phyloP scores from a whole-genome alignment of 257 asterid species.

The Gentiana macrophylla region DNA sequence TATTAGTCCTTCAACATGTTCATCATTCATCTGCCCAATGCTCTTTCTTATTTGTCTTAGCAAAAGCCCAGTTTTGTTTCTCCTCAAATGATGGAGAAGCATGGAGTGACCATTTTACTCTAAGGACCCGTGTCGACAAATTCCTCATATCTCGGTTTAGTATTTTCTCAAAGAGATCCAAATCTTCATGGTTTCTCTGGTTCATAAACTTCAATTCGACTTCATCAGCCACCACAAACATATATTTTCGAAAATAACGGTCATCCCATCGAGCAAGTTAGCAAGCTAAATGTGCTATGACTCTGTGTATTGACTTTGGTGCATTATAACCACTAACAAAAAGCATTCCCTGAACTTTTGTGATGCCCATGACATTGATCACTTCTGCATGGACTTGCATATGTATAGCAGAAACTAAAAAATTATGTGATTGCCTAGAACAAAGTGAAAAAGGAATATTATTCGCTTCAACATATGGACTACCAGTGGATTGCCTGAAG shows the following conservation, averaged over 20 bases:
- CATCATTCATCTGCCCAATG: conserved; percentile 88
- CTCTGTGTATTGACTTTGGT: conserved; percentile 69
- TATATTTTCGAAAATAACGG: conserved; percentile 89
- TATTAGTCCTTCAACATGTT: conserved; percentile 23
- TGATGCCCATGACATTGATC: conserved; percentile 71
- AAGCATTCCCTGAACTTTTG: conserved; percentile 95
- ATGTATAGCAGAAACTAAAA: conserved; percentile 63
- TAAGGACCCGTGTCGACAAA: conserved; percentile 84
- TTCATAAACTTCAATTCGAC: conserved; percentile 84
- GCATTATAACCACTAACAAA: conserved; percentile 68
- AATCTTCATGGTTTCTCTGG: conserved; percentile 83
- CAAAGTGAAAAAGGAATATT: conserved; percentile 86
- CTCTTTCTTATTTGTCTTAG: conserved; percentile 73
- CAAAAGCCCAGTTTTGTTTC: conserved; percentile 39
- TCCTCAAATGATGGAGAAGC: conserved; percentile 92
- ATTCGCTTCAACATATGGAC: conserved; percentile 76
- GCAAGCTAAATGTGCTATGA: conserved; percentile 62
- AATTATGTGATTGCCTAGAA: conserved; percentile 92
- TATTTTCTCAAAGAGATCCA: conserved; percentile 55
- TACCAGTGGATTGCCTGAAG: conserved; percentile 90
- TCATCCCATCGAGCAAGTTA: conserved; percentile 99
- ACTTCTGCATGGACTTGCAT: conserved; percentile 66
- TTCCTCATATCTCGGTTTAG: conserved; percentile 89
- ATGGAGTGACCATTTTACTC: conserved; percentile 97
- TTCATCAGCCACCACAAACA: conserved; percentile 97